A percentile compares a stretch with the other conserved stretches of the same genome.
phyloP scores from a whole-genome alignment of 2,329 filamentous ascomycete genomes.

The Fusarium praegraminearum region DNA sequence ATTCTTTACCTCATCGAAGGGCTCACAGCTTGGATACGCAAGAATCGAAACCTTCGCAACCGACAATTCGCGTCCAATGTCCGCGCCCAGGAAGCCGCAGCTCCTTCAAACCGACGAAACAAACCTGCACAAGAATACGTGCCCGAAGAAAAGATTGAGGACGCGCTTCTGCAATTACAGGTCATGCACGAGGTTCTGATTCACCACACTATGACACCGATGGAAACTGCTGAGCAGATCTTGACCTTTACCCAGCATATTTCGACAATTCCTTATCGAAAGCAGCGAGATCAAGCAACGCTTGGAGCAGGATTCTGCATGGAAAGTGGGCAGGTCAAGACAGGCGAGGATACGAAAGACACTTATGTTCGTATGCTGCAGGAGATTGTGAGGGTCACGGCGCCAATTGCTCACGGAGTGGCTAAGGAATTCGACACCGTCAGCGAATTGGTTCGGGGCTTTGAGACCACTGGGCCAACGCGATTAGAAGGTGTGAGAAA shows the following conservation, averaged over 20 bases:
- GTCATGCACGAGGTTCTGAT: slow-evolving; percentile 74
- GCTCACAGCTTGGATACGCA: slow-evolving; percentile 72
- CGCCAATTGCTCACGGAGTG: slow-evolving; percentile 78
- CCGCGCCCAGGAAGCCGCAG: slow-evolving; percentile 56
- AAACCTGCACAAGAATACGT: slow-evolving; percentile 63
- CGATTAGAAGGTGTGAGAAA: slow-evolving; percentile 72
- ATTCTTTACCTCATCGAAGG: slow-evolving; percentile 81
- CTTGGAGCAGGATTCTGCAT: slow-evolving; percentile 78
- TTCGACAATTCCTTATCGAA: slow-evolving; percentile 78
- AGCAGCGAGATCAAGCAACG: slow-evolving; percentile 61
- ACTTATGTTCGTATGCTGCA: slow-evolving; percentile 82
- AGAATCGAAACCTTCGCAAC: slow-evolving; percentile 75
- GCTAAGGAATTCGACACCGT: slow-evolving; percentile 70
- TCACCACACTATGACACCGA: slow-evolving; percentile 71
- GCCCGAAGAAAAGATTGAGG: slow-evolving; percentile 76
- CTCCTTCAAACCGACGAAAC: slow-evolving; percentile 53
- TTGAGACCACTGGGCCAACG: slow-evolving; percentile 69
- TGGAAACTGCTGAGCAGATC: slow-evolving; percentile 80
- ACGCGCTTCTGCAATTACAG: slow-evolving; percentile 77
- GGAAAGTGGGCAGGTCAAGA: slow-evolving; percentile 80
- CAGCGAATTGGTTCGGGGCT: slow-evolving; percentile 66
- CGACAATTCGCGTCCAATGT: slow-evolving; percentile 75
- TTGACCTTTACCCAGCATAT: slow-evolving; percentile 81
- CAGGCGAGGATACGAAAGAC: slow-evolving; percentile 73
- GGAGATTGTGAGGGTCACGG: slow-evolving; percentile 78